Base-by-base conservation (phyloP, 768 basidiomycete species). In the Leccinum rimulosum region DNA sequence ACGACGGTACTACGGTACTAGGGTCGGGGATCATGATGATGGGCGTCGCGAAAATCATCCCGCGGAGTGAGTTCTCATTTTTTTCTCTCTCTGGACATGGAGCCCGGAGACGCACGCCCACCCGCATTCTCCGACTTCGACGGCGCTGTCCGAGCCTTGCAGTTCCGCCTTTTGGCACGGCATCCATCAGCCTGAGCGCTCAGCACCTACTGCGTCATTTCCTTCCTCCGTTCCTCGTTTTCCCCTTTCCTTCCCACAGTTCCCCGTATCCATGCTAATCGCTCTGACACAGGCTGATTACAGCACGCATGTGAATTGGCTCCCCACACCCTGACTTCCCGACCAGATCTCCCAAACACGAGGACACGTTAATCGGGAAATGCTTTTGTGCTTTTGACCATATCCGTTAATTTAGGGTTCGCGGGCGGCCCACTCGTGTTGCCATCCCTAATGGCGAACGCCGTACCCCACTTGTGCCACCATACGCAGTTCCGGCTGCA, bases 361-460 rank as follows among this genome's bases (percentile, higher is more conserved):
- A 60, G 62, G 62, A 52, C 43, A 47, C 27, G 57, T 64, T 57
- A 69, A 72, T 70, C 59, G 55, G 70, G 72, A 62, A 70, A 58
- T 66, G 22, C 45, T 49, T 47, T 56, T 50, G 68, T 62, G 54
- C 57, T 56, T 59, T 70, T 68, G 35, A 57, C 63, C 60, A 70
- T 54, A 66, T 72, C 72, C 70, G 68, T 64, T 66, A 58, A 60
- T 64, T 72, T 71, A 70, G 69, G 68, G 70, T 72, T 70, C 59
- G 60, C 55, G 40, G 52, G 60, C 28, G 49, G 57, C 8, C 62
- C 48, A 48, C 17, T 38, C 25, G 56, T 57, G 62, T 31, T 58
- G 59, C 64, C 62, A 60, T 61, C 52, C 50, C 7, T 60, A 60
- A 64, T 70, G 68, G 58, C 50, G 61, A 61, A 63, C 55, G 56